Evolutionary conservation across 257 asterid genomes (phyloP).

Genomic region (Echites panduratus): DNA sequence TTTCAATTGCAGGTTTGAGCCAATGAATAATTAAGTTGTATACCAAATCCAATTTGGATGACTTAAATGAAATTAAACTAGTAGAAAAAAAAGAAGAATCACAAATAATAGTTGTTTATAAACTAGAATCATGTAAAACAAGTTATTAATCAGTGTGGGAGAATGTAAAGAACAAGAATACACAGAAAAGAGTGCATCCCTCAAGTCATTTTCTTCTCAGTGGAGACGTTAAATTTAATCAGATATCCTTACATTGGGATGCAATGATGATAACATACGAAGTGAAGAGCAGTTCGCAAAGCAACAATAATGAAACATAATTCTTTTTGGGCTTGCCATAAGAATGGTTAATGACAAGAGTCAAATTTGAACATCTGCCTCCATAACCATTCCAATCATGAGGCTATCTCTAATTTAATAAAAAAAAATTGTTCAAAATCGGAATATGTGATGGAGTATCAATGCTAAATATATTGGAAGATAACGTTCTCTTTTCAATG

Average conservation of each 20-base stretch:
- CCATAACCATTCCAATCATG: background rate
- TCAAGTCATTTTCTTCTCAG: constrained; percentile 37
- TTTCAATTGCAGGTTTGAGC: background rate
- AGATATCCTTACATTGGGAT: constrained; percentile 39
- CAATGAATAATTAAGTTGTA: too few relatives aligned
- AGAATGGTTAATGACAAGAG: background rate
- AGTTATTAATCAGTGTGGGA: background rate
- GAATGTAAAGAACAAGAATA: background rate
- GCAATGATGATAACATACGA: background rate
- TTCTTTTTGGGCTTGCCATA: background rate
- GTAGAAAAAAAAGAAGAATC: background rate
- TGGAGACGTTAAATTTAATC: constrained; percentile 21
- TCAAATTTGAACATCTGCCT: background rate
- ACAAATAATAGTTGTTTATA: background rate
- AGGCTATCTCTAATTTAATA: background rate
- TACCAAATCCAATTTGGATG: background rate
- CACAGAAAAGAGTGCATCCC: constrained; percentile 27
- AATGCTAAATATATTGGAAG: background rate
- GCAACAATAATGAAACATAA: background rate
- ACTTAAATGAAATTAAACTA: background rate
- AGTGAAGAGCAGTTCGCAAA: background rate
- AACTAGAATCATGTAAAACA: background rate
- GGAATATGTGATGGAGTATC: background rate
- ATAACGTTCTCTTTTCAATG: background rate
- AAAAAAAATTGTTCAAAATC: background rate